Percentiles rank a stretch among this genome's conserved stretches.
Evolutionary conservation across 768 basidiomycete species (phyloP).

Genomic region (Lactifluus echinatus): DNA sequence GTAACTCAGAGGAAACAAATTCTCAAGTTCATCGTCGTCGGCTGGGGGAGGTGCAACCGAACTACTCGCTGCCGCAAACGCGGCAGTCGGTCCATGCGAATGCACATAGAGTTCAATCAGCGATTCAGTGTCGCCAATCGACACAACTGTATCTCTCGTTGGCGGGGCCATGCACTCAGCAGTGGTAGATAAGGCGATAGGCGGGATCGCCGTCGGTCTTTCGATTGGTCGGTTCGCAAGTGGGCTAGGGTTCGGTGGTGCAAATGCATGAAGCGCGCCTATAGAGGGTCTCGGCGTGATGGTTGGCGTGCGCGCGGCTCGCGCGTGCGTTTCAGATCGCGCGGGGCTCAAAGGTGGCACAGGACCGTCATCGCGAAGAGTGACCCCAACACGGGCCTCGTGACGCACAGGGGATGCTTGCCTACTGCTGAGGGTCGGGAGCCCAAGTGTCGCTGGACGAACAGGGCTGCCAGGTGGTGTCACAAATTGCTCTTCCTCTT

Average conservation of each 20-base stretch:
- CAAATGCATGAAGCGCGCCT: conserved; percentile 8
- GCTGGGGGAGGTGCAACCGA: background rate
- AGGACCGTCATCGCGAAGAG: conserved; percentile 14
- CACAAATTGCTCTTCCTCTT: conserved; percentile 14
- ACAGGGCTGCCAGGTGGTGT: conserved; percentile 16
- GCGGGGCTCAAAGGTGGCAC: conserved; percentile 4
- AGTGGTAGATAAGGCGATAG: background rate
- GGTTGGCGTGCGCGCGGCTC: background rate
- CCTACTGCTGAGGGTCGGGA: conserved; percentile 1
- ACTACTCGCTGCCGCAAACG: background rate
- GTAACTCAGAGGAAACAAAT: background rate
- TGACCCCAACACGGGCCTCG: conserved; percentile 7
- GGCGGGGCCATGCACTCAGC: background rate
- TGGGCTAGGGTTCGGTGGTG: conserved; percentile 20
- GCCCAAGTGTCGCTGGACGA: conserved; percentile 1
- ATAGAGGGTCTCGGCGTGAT: conserved; percentile 8
- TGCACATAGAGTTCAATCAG: conserved; percentile 21
- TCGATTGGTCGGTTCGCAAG: conserved; percentile 18
- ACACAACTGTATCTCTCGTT: conserved; percentile 12
- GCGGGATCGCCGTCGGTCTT: background rate
- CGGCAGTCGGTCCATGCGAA: background rate
- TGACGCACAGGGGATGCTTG: conserved; percentile 15
- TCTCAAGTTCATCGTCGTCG: background rate
- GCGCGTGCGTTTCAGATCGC: conserved; percentile 5
- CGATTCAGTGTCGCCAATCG: conserved; percentile 15